A percentile compares a stretch with the other conserved stretches of the same genome.
Conservation (phyloP, 495 filamentous ascomycete species). For the Amphirosellinia nigrospora region DNA sequence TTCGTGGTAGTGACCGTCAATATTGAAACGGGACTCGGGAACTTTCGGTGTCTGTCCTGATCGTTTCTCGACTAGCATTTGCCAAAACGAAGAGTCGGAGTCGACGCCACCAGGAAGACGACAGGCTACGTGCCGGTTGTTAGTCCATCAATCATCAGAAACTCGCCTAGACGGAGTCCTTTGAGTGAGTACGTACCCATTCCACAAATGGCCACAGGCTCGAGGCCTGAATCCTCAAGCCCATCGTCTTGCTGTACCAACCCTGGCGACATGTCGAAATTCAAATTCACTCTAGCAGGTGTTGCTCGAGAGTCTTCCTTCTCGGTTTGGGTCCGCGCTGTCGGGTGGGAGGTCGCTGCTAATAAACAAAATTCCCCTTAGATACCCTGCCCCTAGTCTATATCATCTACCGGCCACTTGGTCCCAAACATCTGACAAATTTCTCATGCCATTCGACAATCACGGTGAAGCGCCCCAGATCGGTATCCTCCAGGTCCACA, state of each 20-base stretch:
- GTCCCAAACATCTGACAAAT: constrained; percentile 15
- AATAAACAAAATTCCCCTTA: constrained; percentile 11
- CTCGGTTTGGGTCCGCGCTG: constrained; percentile 13
- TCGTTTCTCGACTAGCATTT: constrained; percentile 39
- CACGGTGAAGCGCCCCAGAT: constrained; percentile 18
- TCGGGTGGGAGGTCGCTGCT: constrained; percentile 18
- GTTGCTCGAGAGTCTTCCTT: background rate
- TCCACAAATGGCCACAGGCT: constrained; percentile 54
- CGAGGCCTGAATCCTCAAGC: constrained; percentile 23
- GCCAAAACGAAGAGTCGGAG: constrained; percentile 56
- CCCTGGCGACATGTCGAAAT: constrained; percentile 27
- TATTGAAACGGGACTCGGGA: constrained; percentile 28
- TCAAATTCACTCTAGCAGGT: constrained; percentile 1
- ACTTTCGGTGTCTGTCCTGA: constrained; percentile 29
- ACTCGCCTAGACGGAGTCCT: constrained; percentile 50
- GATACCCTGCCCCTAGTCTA: background rate
- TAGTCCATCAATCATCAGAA: constrained; percentile 61
- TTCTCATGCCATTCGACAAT: constrained; percentile 16
- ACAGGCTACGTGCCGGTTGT: constrained; percentile 39
- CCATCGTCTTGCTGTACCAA: constrained; percentile 19
- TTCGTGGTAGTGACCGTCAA: constrained; percentile 29
- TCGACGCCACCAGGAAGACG: constrained; percentile 29
- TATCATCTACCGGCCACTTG: background rate
- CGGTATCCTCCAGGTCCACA: constrained; percentile 12
- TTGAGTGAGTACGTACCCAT: constrained; percentile 46